These are phyloP conservation scores for Dioscorea cayenensis DNA, from an alignment of 116 monocot genomes.

Conservation along the genomic window DNA sequence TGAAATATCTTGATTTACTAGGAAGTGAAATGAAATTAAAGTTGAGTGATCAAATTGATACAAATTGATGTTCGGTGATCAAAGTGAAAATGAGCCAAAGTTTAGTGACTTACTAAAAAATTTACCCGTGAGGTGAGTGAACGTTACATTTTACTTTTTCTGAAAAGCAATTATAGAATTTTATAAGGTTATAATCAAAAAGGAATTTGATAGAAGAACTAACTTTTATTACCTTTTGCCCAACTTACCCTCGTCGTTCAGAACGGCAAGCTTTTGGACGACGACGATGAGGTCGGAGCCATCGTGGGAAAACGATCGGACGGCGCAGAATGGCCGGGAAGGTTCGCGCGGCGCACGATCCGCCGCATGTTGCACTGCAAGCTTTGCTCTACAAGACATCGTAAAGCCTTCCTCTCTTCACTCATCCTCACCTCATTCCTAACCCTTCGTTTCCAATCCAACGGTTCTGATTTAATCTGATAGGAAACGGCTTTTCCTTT, in stretches of 20 bases:
- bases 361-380: constrained; percentile 69
- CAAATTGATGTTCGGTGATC: no score
- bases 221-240: neutral
- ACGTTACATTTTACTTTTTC: no score
- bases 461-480: constrained; percentile 26
- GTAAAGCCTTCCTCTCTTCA: constrained; percentile 69
- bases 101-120: no score
- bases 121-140: no score
- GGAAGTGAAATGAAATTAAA: no score
- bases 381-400: constrained; percentile 69
- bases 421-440: constrained; percentile 27
- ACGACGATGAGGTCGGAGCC: constrained; percentile 35
- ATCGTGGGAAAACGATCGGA: constrained; percentile 40
- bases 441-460: neutral
- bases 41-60: no score
- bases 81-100: no score
- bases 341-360: constrained; percentile 58
- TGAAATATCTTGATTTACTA: no score
- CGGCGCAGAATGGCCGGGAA: constrained; percentile 52
- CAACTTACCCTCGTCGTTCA: neutral
- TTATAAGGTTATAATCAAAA: no score
- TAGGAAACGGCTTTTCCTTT: constrained; percentile 53
- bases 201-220: neutral
- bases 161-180: no score
- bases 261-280: constrained; percentile 80